Evolutionary conservation across 768 basidiomycete species (phyloP), one percentile per base, ranked within the genome.

Genomic region (Neoboletus brunneissimus): DNA sequence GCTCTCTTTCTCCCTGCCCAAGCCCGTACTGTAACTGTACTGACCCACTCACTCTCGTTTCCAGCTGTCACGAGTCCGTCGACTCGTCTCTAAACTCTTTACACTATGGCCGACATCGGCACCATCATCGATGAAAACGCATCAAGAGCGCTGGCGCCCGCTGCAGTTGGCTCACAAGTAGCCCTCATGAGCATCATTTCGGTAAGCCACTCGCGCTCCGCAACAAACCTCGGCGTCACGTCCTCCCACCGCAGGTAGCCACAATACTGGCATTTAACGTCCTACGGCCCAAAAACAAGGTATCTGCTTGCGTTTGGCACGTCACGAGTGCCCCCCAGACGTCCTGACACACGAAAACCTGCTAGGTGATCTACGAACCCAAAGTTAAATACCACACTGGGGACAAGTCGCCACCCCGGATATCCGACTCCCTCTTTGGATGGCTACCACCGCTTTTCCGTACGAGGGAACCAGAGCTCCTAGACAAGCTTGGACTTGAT

Each of bases 381-480:
- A 97, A 95, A 75, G 85, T 91, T 73, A 95, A 95, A 72, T 95
- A 94, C 68, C 90, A 91, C 66, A 78, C 82, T 57, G 88, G 86
- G 41, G 72, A 84, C 72, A 91, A 91, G 69, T 76, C 80, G 27
- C 91, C 90, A 31, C 91, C 91, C 8, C 82, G 83, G 23, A 90
- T 96, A 70, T 86, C 86, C 38, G 86, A 89, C 70, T 86, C 88
- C 2, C 70, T 96, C 45, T 82, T 93, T 47, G 91, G 92, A 59
- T 99, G 96, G 96, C 76, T 98, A 0, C 86, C 88, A 9, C 94
- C 94, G 1, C 82, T 98, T 40, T 66, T 92, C 35, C 82, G 85
- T 59, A 86, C 89, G 25, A 88, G 87, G 66, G 94, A 98, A 68
- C 86, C 90, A n/a, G 89, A 94, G 59, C 83, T 97, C 34, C 77